These are phyloP conservation scores for Seiridium cupressi DNA, from an alignment of 2,329 filamentous ascomycete species.

Conservation along the genomic window DNA sequence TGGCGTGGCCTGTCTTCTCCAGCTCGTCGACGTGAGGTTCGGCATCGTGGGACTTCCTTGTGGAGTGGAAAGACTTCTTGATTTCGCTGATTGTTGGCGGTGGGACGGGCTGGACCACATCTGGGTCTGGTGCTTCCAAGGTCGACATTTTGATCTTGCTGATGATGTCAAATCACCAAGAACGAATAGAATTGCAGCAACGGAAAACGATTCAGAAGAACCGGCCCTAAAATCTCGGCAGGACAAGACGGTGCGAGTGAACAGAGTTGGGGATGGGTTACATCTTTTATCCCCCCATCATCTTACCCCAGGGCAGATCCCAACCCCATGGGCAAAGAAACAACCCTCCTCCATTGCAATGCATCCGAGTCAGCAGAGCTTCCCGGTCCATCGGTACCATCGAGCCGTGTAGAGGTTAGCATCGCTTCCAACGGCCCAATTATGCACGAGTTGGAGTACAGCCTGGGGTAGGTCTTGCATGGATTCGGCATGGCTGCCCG, in stretches of 20 bases:
- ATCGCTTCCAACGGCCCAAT: background rate
- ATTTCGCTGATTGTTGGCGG: slow-evolving; percentile 16
- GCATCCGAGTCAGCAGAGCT: background rate
- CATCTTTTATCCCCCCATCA: background rate
- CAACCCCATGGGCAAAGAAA: background rate
- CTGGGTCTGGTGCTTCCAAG: slow-evolving; percentile 24
- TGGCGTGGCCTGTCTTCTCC: slow-evolving; percentile 46
- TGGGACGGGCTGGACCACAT: slow-evolving; percentile 18
- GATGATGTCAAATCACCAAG: background rate
- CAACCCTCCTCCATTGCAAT: background rate
- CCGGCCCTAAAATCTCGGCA: too few relatives aligned
- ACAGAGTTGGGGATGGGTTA: background rate
- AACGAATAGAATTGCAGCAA: background rate
- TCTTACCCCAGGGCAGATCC: background rate
- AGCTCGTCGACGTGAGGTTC: slow-evolving; percentile 28
- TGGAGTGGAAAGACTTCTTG: slow-evolving; percentile 24
- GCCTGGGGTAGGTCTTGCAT: background rate
- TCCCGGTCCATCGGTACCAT: slow-evolving; percentile 1
- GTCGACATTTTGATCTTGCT: slow-evolving; percentile 20
- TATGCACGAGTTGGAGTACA: background rate
- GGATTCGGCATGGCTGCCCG: background rate
- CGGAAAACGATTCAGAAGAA: background rate
- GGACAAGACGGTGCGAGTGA: too few relatives aligned
- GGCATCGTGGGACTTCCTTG: slow-evolving; percentile 16
- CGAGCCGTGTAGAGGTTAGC: background rate